A percentile compares a stretch with the other conserved stretches of the same genome.
Evolutionary conservation across 2,329 filamentous ascomycete genomes (phyloP).

Genomic region (Talaromyces rugulosus): DNA sequence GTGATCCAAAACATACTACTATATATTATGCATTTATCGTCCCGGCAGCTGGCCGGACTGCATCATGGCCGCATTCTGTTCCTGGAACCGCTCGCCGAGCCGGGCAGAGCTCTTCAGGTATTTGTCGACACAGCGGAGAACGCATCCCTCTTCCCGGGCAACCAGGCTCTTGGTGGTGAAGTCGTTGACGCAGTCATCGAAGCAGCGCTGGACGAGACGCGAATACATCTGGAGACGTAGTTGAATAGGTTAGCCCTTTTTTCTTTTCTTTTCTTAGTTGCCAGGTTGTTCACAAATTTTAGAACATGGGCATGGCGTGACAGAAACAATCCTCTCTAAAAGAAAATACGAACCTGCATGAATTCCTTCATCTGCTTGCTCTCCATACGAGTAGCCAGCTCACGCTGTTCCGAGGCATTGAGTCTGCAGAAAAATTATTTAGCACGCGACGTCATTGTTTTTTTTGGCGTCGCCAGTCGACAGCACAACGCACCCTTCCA

Average conservation of each 20-base stretch:
- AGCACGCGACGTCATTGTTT: slow-evolving; percentile 7
- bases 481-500: slow-evolving; percentile 11
- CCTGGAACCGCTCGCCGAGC: slow-evolving; percentile 84
- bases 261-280: no score
- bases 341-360: slow-evolving; percentile 69
- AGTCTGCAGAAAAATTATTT: slow-evolving; percentile 49
- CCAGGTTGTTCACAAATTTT: no score
- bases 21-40: slow-evolving; percentile 20
- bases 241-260: background rate
- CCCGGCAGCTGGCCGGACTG: slow-evolving; percentile 53
- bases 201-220: slow-evolving; percentile 63
- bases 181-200: slow-evolving; percentile 94
- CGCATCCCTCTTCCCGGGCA: slow-evolving; percentile 82
- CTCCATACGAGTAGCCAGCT: slow-evolving; percentile 92
- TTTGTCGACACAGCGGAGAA: slow-evolving; percentile 94
- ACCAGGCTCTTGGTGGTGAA: slow-evolving; percentile 96
- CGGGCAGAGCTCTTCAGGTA: slow-evolving; percentile 88
- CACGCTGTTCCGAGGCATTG: slow-evolving; percentile 76
- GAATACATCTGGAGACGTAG: slow-evolving; percentile 57
- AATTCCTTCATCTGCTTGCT: slow-evolving; percentile 99
- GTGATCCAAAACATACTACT: no score
- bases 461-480: background rate
- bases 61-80: slow-evolving; percentile 66
- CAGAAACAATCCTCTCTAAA: no score
- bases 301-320: no score